Evolutionary conservation across 108 stramenopile species (phyloP).

Genomic region (Cyclotella cryptica): DNA sequence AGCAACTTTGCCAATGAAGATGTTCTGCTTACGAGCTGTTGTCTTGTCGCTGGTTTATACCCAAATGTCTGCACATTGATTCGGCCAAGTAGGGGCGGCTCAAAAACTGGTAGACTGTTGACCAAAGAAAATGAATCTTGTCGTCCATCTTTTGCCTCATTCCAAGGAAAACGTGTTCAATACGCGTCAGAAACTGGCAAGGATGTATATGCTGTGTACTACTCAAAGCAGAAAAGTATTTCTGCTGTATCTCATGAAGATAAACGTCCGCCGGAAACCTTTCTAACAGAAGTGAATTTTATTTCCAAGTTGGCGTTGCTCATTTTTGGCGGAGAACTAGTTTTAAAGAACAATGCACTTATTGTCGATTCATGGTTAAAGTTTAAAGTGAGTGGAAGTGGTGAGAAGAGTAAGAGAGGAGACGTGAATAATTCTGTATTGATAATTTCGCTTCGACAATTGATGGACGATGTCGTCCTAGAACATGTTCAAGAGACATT

Average conservation of each 20-base stretch:
- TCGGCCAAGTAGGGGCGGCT: constrained; percentile 52
- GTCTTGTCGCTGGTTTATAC: constrained; percentile 71
- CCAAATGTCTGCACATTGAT: constrained; percentile 71
- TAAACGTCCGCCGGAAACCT: constrained; percentile 42
- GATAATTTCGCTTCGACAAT: constrained; percentile 29
- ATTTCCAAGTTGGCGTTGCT: constrained; percentile 70
- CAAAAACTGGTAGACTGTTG: constrained; percentile 52
- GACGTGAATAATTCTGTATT: constrained; percentile 36
- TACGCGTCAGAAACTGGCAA: constrained; percentile 55
- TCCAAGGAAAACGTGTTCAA: constrained; percentile 59
- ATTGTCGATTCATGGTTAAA: constrained; percentile 74
- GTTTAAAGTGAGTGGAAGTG: constrained; percentile 61
- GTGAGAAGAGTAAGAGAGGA: constrained; percentile 22
- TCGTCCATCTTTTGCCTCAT: constrained; percentile 53
- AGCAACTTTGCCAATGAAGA: constrained; percentile 54
- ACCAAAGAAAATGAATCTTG: constrained; percentile 62
- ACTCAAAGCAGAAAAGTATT: constrained; percentile 56
- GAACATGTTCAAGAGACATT: constrained; percentile 41
- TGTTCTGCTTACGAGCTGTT: constrained; percentile 65
- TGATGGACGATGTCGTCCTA: constrained; percentile 36
- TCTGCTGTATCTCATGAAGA: constrained; percentile 23
- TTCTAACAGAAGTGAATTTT: constrained; percentile 73
- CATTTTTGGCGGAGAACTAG: constrained; percentile 66
- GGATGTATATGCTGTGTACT: constrained; percentile 76
- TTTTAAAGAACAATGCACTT: constrained; percentile 57